These are phyloP conservation scores for Ciborinia camelliae DNA, from an alignment of 2,329 filamentous ascomycete genomes.

Conservation along the genomic window DNA sequence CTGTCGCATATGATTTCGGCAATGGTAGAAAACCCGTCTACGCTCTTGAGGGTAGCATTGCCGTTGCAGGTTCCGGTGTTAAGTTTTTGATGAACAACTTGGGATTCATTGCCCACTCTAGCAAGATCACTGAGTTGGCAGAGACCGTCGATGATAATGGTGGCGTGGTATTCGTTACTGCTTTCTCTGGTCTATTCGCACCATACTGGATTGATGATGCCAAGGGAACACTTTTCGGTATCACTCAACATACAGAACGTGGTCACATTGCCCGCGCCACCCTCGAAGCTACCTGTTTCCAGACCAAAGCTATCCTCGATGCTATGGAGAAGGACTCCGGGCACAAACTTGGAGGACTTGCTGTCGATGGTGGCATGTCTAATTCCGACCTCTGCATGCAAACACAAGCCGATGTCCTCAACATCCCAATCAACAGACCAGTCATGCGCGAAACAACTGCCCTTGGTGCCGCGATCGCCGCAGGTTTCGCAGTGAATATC, in stretches of 20 bases:
- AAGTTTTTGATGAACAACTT: constrained; percentile 69
- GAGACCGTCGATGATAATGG: constrained; percentile 65
- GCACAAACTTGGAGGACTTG: constrained; percentile 68
- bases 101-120: constrained; percentile 53
- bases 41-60: constrained; percentile 79
- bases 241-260: constrained; percentile 79
- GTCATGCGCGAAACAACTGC: constrained; percentile 89
- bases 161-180: constrained; percentile 82
- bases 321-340: constrained; percentile 87
- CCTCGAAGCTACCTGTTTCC: constrained; percentile 86
- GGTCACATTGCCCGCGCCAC: constrained; percentile 87
- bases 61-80: constrained; percentile 76
- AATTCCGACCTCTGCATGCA: constrained; percentile 86
- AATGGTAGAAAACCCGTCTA: constrained; percentile 55
- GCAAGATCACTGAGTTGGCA: constrained; percentile 50
- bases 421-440: constrained; percentile 78
- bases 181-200: constrained; percentile 86
- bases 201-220: constrained; percentile 96
- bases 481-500: constrained; percentile 76
- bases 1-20: constrained; percentile 80
- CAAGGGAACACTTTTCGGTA: constrained; percentile 77
- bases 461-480: constrained; percentile 82
- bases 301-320: constrained; percentile 86
- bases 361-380: constrained; percentile 86
- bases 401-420: constrained; percentile 81